These are phyloP conservation scores for Claviceps fusiformis DNA, from an alignment of 2,329 filamentous ascomycete genomes.

Conservation along the genomic window DNA sequence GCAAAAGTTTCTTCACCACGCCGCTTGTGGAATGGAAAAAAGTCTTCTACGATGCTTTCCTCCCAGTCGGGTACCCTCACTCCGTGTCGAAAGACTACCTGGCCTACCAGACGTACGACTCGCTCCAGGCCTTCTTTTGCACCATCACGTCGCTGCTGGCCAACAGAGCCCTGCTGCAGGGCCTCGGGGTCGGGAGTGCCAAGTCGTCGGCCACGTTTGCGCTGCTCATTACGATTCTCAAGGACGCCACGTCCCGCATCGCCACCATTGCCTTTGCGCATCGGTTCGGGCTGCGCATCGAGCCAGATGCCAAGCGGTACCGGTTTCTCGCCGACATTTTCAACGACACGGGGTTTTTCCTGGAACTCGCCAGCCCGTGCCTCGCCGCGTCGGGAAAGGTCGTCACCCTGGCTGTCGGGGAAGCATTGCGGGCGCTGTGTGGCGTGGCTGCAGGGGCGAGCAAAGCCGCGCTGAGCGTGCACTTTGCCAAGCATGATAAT, in stretches of 20 bases:
- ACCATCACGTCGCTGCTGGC: slow-evolving; percentile 70
- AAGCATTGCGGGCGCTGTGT: slow-evolving; percentile 51
- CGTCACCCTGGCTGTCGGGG: slow-evolving; percentile 33
- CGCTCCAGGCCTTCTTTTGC: slow-evolving; percentile 71
- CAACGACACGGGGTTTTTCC: slow-evolving; percentile 73
- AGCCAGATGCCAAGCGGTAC: slow-evolving; percentile 84
- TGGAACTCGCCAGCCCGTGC: slow-evolving; percentile 71
- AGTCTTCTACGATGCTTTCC: slow-evolving; percentile 52
- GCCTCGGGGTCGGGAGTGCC: slow-evolving; percentile 71
- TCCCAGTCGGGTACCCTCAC: slow-evolving; percentile 78
- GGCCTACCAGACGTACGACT: slow-evolving; percentile 58
- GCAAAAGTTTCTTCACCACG: slow-evolving; percentile 14
- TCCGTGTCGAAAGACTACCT: slow-evolving; percentile 79
- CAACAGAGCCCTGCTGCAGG: slow-evolving; percentile 66
- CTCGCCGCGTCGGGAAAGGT: slow-evolving; percentile 44
- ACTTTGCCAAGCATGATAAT: slow-evolving; percentile 81
- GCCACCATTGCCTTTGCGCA: slow-evolving; percentile 82
- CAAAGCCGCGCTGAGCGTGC: slow-evolving; percentile 80
- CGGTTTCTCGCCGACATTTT: slow-evolving; percentile 77
- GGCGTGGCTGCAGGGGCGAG: slow-evolving; percentile 82
- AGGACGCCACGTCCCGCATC: slow-evolving; percentile 67
- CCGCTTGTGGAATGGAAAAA: slow-evolving; percentile 24
- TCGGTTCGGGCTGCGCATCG: slow-evolving; percentile 65
- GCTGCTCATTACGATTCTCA: slow-evolving; percentile 68
- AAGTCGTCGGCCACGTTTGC: slow-evolving; percentile 67